Evolutionary conservation across 2,329 filamentous ascomycete genomes (phyloP), one percentile per base, ranked within the genome.

Genomic region (Cryoendolithus antarcticus): DNA sequence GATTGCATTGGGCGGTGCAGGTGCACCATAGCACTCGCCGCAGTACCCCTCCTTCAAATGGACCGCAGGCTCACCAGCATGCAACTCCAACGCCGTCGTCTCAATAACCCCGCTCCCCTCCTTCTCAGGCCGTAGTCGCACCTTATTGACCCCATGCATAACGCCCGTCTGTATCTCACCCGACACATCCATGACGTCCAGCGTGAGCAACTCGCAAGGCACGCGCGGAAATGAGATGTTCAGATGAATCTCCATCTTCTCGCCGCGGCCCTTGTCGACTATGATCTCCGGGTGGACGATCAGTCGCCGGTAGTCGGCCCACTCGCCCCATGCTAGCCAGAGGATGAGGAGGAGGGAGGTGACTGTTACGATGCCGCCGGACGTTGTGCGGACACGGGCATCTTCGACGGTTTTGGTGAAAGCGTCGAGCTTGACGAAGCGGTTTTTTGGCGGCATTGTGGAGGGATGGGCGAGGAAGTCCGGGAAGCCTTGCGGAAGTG

Each of bases 351-450:
- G 61, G 54, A 98, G 69, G 44, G 88, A 95, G 49, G 81, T 74
- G 53, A 98, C 86, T 40, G 37, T 59, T 21, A 63, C 60, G 6
- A 44, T 64, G 38, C 32, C 62, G n/a, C 57, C 61, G 11, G 62
- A 64, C 46, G 55, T 56, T 2, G 44, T 60, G 55, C 93, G 82
- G 59, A 98, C 78, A 54, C 91, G 78, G 50, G 93, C 91, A 77
- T 98, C 91, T 62, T 98, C 91, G 52, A 98, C 91, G 9, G 91
- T 98, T 67, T 98, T 98, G 37, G 89, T 94, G 62, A 98, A 98
- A 71, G 91, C 91, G 65, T 98, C 91, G 48, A 98, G 84, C 75
- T 82, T 81, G 44, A 84, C 94, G 61, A 98, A 95, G 62, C 91
- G 80, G 52, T 86, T 93, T 70, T 93, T 94, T 57, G 80, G 67